Conservation (phyloP, 805 yeast species). For the Saturnispora saitoi region DNA sequence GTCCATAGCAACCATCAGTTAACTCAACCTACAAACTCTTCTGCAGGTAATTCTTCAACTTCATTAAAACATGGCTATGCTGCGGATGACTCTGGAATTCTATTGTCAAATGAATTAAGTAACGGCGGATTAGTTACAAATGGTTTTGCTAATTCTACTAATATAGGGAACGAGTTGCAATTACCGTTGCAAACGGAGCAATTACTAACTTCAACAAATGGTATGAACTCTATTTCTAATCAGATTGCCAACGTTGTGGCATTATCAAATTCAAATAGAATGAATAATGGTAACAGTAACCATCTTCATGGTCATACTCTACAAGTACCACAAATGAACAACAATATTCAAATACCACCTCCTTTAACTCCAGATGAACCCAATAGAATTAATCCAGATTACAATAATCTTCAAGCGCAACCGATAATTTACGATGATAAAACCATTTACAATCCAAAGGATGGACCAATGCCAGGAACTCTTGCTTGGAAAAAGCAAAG, state of each 20-base stretch:
- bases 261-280: not conserved
- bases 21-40: slow-evolving; percentile 5
- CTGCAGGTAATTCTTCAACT: not conserved
- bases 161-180: not conserved
- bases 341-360: not conserved
- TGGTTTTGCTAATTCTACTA: not conserved
- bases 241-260: not conserved
- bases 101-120: not conserved
- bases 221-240: not conserved
- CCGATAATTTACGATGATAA: slow-evolving; percentile 47
- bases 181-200: slow-evolving; percentile 11
- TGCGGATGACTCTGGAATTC: slow-evolving; percentile 2
- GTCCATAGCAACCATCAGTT: slow-evolving; percentile 13
- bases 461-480: slow-evolving; percentile 53
- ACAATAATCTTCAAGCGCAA: slow-evolving; percentile 37
- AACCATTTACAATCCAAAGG: slow-evolving; percentile 40
- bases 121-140: not conserved
- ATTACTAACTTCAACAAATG: slow-evolving; percentile 11
- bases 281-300: not conserved
- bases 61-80: not conserved
- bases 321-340: not conserved
- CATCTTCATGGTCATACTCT: not conserved
- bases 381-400: slow-evolving; percentile 18
- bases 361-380: slow-evolving; percentile 12
- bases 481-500: slow-evolving; percentile 66